Percentiles rank a stretch among this genome's conserved stretches.
Evolutionary conservation across 202 grass and related monocot genomes (phyloP).

Genomic region (Setaria viridis): DNA sequence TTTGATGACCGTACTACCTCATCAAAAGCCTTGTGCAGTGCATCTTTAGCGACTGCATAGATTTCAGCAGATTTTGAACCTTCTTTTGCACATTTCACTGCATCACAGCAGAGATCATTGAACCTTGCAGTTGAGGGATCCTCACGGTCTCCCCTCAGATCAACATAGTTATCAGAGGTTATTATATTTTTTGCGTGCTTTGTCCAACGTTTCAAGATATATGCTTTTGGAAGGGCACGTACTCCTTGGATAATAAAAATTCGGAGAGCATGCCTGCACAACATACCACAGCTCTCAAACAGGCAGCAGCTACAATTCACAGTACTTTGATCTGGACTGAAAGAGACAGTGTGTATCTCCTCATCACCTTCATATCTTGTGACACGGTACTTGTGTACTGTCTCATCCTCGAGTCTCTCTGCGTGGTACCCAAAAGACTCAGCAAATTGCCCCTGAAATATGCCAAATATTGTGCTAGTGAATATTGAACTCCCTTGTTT

Average conservation of each 20-base stretch:
- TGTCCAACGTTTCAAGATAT: conserved; percentile 95
- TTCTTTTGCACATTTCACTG: conserved; percentile 77
- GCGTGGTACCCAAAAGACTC: conserved; percentile 85
- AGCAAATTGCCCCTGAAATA: conserved; percentile 88
- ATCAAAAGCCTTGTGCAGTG: conserved; percentile 71
- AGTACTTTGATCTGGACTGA: conserved; percentile 56
- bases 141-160: conserved; percentile 63
- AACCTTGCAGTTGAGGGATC: conserved; percentile 70
- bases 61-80: conserved; percentile 68
- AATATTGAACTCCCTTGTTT: conserved; percentile 80
- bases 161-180: conserved; percentile 64
- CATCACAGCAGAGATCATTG: conserved; percentile 75
- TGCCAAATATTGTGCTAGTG: conserved; percentile 81
- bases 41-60: conserved; percentile 85
- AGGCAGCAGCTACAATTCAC: conserved; percentile 76
- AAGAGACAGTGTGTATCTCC: conserved; percentile 65
- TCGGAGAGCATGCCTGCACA: conserved; percentile 88
- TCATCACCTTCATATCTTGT: conserved; percentile 65
- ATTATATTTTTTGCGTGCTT: conserved; percentile 78
- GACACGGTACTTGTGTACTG: conserved; percentile 60
- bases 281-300: conserved; percentile 87
- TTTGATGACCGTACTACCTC: conserved; percentile 61
- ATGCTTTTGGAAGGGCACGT: conserved; percentile 72
- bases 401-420: conserved; percentile 75
- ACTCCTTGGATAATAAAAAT: conserved; percentile 83